phyloP scores from a whole-genome alignment of 257 asterid genomes.

The Solanum bukasovii region DNA sequence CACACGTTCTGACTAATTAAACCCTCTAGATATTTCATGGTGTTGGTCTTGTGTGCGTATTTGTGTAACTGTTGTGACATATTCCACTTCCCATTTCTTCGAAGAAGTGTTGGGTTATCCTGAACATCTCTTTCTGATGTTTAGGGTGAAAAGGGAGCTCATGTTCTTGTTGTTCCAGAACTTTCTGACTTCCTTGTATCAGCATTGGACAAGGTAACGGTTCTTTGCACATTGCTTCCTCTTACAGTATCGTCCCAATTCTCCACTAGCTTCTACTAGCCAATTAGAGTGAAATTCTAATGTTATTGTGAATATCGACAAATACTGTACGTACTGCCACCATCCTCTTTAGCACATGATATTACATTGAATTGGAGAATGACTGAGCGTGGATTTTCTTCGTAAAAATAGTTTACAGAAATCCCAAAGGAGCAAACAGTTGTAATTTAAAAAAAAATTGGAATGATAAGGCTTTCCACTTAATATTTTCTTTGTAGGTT shows the following conservation, averaged over 20 bases:
- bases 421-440: not conserved
- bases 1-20: not conserved
- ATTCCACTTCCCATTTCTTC: not conserved
- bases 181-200: constrained; percentile 67
- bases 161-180: constrained; percentile 84
- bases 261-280: not conserved
- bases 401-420: not conserved
- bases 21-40: too few relatives aligned
- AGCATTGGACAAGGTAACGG: constrained; percentile 66
- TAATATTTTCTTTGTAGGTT: constrained; percentile 39
- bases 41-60: not conserved
- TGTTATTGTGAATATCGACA: not conserved
- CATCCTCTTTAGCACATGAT: not conserved
- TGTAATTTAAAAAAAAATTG: not conserved
- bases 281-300: not conserved
- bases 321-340: not conserved
- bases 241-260: not conserved
- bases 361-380: not conserved
- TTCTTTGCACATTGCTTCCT: not conserved
- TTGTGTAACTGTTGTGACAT: not conserved
- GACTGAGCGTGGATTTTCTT: not conserved
- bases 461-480: not conserved
- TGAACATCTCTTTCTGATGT: not conserved
- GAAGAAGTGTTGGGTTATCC: not conserved
- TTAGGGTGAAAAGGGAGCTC: constrained; percentile 93